Conservation (phyloP, 441 rosid genomes). For the Gossypium gossypioides region DNA sequence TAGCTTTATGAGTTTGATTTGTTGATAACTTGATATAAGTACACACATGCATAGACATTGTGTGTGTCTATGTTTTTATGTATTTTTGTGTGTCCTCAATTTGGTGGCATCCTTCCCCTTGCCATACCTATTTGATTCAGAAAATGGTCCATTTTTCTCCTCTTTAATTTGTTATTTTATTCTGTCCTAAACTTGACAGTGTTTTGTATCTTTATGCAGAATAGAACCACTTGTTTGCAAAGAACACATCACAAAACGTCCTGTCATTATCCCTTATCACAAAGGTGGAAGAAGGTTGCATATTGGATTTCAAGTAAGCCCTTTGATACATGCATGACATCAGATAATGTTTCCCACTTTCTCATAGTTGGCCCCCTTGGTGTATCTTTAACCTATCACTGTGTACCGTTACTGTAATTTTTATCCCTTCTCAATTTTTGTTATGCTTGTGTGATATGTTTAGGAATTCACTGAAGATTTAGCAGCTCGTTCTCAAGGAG, state of each 20-base stretch:
- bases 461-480: conserved; percentile 84
- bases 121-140: background rate
- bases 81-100: background rate
- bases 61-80: background rate
- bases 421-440: background rate
- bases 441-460: background rate
- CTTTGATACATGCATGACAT: background rate
- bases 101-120: background rate
- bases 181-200: conserved; percentile 4
- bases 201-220: conserved; percentile 35
- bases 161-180: background rate
- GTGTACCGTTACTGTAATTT: background rate
- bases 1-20: background rate
- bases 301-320: conserved; percentile 71
- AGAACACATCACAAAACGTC: conserved; percentile 58
- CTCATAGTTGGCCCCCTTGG: background rate
- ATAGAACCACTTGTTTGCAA: conserved; percentile 91
- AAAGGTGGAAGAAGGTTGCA: conserved; percentile 95
- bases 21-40: background rate
- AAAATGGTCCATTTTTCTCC: background rate
- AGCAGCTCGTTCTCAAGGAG: conserved; percentile 61
- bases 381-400: background rate
- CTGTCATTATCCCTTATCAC: conserved; percentile 88
- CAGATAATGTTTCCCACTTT: background rate
- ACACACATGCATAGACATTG: background rate